Conservation (phyloP, 306 rosid species). For the Citrullus mucosospermus region DNA sequence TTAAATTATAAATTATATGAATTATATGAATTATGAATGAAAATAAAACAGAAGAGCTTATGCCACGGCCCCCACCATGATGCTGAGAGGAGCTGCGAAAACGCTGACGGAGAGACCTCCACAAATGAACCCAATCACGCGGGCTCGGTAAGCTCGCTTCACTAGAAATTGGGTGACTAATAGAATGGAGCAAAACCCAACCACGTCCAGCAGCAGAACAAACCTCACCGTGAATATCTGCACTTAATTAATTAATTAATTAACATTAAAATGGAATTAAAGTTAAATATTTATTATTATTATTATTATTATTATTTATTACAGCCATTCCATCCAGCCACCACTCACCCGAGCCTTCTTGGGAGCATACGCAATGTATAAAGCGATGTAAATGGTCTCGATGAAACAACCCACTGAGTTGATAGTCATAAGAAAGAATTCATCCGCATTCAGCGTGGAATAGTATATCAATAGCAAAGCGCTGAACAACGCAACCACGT, state of each 20-base stretch:
- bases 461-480: constrained; percentile 77
- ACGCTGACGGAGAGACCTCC: constrained; percentile 58
- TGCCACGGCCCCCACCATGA: constrained; percentile 15
- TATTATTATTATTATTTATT: too few species aligned
- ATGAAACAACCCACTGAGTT: constrained; percentile 66
- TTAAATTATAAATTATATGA: too few species aligned
- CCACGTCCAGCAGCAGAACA: constrained; percentile 48
- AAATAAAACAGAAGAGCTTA: too few species aligned
- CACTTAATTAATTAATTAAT: not conserved
- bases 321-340: too few species aligned
- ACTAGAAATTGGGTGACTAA: constrained; percentile 40
- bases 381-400: constrained; percentile 39
- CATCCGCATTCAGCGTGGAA: constrained; percentile 42
- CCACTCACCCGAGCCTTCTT: constrained; percentile 38
- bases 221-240: constrained; percentile 52
- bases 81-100: constrained; percentile 84
- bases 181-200: constrained; percentile 58
- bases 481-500: constrained; percentile 70
- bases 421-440: constrained; percentile 65
- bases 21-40: too few species aligned
- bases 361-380: constrained; percentile 57
- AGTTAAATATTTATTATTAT: too few species aligned
- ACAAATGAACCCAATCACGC: constrained; percentile 67
- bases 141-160: constrained; percentile 32
- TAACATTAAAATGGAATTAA: too few species aligned